Evolutionary conservation across 2,329 filamentous ascomycete genomes (phyloP).

Genomic region (Trichophyton benhamiae): DNA sequence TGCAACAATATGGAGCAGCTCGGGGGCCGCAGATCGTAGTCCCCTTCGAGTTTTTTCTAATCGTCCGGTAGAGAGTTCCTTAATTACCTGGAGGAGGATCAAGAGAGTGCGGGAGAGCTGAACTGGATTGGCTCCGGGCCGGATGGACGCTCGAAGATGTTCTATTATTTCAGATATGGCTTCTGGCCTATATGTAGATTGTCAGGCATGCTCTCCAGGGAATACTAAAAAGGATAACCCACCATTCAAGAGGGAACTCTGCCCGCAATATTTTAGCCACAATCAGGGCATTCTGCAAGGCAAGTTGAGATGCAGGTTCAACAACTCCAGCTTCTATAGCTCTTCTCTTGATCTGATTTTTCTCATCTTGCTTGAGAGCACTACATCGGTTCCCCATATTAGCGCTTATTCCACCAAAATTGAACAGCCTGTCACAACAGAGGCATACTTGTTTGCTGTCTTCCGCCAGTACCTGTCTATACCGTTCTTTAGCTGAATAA

Average conservation of each 20-base stretch:
- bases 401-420: neutral
- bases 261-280: slow-evolving; percentile 78
- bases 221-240: slow-evolving; percentile 8
- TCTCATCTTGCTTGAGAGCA: slow-evolving; percentile 57
- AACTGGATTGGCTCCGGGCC: slow-evolving; percentile 34
- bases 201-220: slow-evolving; percentile 3
- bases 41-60: slow-evolving; percentile 62
- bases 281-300: slow-evolving; percentile 77
- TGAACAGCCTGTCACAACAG: neutral
- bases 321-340: slow-evolving; percentile 64
- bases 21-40: slow-evolving; percentile 65
- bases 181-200: slow-evolving; percentile 30
- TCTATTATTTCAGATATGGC: slow-evolving; percentile 45
- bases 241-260: slow-evolving; percentile 83
- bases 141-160: slow-evolving; percentile 47
- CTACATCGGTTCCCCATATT: slow-evolving; percentile 21
- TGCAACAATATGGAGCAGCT: slow-evolving; percentile 68
- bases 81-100: slow-evolving; percentile 73
- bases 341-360: slow-evolving; percentile 59
- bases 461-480: slow-evolving; percentile 91
- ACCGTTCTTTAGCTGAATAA: slow-evolving; percentile 93
- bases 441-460: slow-evolving; percentile 52
- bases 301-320: slow-evolving; percentile 63
- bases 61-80: slow-evolving; percentile 74
- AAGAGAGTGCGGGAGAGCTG: slow-evolving; percentile 61